These are phyloP conservation scores for Podospora bellae-mahoneyi DNA, from an alignment of 495 filamentous ascomycete genomes.

Conservation along the genomic window DNA sequence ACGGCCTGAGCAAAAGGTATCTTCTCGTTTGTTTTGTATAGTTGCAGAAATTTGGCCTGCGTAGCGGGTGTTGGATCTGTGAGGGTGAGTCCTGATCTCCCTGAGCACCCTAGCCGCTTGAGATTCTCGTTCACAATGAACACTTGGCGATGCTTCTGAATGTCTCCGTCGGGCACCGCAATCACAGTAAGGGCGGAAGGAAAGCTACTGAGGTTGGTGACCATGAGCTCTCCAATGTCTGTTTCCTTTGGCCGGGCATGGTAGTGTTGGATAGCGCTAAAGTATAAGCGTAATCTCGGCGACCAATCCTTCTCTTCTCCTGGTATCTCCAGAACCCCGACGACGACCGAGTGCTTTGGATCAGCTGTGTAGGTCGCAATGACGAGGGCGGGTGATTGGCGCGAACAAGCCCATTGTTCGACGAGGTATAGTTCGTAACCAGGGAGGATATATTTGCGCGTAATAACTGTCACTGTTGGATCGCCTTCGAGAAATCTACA, in stretches of 20 bases:
- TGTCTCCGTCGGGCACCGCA: constrained; percentile 79
- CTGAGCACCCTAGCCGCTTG: constrained; percentile 88
- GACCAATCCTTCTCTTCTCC: constrained; percentile 81
- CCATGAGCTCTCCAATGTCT: constrained; percentile 77
- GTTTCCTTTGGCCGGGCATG: constrained; percentile 84
- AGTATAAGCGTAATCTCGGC: constrained; percentile 72
- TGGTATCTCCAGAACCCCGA: constrained; percentile 80
- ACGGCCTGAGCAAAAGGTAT: constrained; percentile 74
- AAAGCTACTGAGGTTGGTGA: constrained; percentile 88
- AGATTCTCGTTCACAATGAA: constrained; percentile 95
- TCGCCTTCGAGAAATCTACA: constrained; percentile 84
- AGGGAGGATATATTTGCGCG: constrained; percentile 61
- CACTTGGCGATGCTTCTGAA: constrained; percentile 72
- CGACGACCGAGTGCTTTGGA: constrained; percentile 67
- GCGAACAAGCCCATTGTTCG: constrained; percentile 96
- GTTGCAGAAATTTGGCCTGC: constrained; percentile 84
- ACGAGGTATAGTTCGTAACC: constrained; percentile 95
- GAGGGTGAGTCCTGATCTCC: constrained; percentile 79
- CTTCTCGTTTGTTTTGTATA: constrained; percentile 82
- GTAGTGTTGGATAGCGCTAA: constrained; percentile 77
- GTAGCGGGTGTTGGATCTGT: constrained; percentile 72
- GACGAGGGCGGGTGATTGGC: constrained; percentile 82
- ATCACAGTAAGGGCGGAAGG: constrained; percentile 88
- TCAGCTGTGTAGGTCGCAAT: constrained; percentile 95
- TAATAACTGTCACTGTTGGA: constrained; percentile 67